Evolutionary conservation across 495 filamentous ascomycete genomes (phyloP).

Genomic region (Sporormia fimetaria): DNA sequence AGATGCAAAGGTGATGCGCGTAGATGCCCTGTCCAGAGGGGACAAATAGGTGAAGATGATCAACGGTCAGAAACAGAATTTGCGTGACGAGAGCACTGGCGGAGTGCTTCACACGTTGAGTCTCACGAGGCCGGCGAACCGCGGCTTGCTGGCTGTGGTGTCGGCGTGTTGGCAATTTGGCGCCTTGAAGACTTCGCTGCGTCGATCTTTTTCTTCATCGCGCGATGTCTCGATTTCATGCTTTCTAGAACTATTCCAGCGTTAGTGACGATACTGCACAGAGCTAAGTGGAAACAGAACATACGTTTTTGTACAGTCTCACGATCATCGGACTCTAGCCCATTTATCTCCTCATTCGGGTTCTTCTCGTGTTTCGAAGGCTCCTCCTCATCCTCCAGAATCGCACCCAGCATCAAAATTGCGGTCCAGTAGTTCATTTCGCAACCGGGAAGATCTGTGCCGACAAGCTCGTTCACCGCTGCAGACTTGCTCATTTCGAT

Average conservation of each 20-base stretch:
- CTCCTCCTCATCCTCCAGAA: constrained; percentile 78
- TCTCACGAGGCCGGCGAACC: constrained; percentile 20
- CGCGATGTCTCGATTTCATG: constrained; percentile 26
- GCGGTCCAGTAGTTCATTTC: constrained; percentile 90
- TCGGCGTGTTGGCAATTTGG: constrained; percentile 19
- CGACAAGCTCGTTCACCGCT: constrained; percentile 88
- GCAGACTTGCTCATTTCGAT: constrained; percentile 91
- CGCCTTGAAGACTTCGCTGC: constrained; percentile 26
- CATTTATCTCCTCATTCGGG: constrained; percentile 32
- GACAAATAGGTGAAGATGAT: no score
- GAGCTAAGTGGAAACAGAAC: constrained; percentile 11
- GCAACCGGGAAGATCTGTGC: constrained; percentile 76
- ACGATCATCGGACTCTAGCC: constrained; percentile 34
- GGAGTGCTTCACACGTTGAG: constrained; percentile 4
- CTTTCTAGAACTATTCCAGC: constrained; percentile 31
- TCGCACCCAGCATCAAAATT: constrained; percentile 84
- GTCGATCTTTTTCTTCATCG: constrained; percentile 32
- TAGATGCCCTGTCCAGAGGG: no score
- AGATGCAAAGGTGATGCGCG: no score
- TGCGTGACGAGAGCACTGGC: no score
- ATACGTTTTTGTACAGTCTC: constrained; percentile 35
- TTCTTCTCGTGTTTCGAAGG: constrained; percentile 23
- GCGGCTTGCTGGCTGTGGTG: constrained; percentile 16
- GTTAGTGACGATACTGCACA: constrained; percentile 11
- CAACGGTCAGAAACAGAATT: no score